phyloP scores from a whole-genome alignment of 2,329 filamentous ascomycete genomes.

The Monosporascus sp. region DNA sequence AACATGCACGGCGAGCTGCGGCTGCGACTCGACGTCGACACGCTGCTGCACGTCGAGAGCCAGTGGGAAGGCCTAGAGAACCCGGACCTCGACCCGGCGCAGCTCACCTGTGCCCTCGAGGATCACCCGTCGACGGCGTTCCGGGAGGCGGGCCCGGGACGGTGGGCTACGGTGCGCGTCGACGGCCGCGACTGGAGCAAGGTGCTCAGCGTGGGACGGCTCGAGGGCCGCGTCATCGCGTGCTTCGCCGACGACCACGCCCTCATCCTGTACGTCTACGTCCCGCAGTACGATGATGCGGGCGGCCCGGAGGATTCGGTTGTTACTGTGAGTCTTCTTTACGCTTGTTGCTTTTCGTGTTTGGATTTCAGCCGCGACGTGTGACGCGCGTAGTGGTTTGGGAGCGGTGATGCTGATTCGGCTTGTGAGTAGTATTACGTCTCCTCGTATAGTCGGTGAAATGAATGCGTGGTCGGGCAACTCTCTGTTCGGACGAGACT shows the following conservation, averaged over 20 bases:
- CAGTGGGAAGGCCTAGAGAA: conserved; percentile 84
- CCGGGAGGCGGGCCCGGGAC: conserved; percentile 68
- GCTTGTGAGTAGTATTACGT: neutral
- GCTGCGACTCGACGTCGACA: conserved; percentile 75
- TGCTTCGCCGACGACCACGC: conserved; percentile 81
- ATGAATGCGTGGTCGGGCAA: neutral
- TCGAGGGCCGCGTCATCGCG: conserved; percentile 88
- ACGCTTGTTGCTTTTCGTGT: neutral
- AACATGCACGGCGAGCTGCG: conserved; percentile 91
- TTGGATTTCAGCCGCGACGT: neutral
- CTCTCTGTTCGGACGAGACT: no score
- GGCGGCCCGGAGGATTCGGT: conserved; percentile 62
- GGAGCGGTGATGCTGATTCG: neutral
- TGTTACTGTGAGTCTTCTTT: conserved; percentile 56
- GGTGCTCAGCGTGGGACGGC: conserved; percentile 84
- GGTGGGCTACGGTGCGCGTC: conserved; percentile 84
- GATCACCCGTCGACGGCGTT: conserved; percentile 81
- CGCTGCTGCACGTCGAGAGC: conserved; percentile 77
- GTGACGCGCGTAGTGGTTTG: neutral
- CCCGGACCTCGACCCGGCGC: conserved; percentile 75
- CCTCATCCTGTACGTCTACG: conserved; percentile 76
- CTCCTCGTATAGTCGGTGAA: neutral
- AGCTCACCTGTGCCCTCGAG: conserved; percentile 65
- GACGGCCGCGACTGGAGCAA: conserved; percentile 92
- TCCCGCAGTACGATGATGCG: conserved; percentile 64